Evolutionary conservation across 164 flowering plant genomes (phyloP), one percentile per base, ranked within the genome.

Genomic region (Taxillus chinensis): DNA sequence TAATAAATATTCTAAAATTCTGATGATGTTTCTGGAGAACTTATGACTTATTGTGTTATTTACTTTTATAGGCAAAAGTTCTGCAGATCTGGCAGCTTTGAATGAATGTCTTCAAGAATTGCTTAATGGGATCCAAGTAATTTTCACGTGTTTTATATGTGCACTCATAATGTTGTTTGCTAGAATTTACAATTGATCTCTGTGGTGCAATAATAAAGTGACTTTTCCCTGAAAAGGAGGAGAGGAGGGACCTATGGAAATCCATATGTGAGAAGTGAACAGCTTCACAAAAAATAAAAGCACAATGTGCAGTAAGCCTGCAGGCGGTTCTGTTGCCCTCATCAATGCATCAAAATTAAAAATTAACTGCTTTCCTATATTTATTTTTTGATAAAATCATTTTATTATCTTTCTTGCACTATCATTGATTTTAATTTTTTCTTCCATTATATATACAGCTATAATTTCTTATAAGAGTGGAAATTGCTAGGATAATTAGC

Each of bases 91-190:
- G 72, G 79, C 73, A 68, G 79, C 89, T 55, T 70, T 93, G 54
- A 93, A 93, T 78, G 91, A 84, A 77, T 84, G 92, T 68, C 93
- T 93, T 67, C 88, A 75, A 57, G 95, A 93, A 60, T 81, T 93
- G 73, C 97, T 93, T 64, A 89, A 86, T 74, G 96, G 99, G 62
- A 89, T 95, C 64, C 97, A 95, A 68, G 99, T 95, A 84, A 70
- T 37, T 16, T 71, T 61, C 37, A 39, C 67, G 59, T 11, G 37
- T 65, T 9, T 11, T 55, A 37, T 3, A 50, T 42, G 39, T 37
- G 55, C 15, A 42, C 14, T 39, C 5, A 45, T 62, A 48, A 55
- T 57, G 15, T 3, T 57, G 10, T 5, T 39, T 55, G 17, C 5
- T 55, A 4, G 58, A 48, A 48, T 3, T 48, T 48, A 12, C 14